These are phyloP conservation scores for Diutina catenulata DNA, from an alignment of 1,139 yeast species.

Conservation along the genomic window DNA sequence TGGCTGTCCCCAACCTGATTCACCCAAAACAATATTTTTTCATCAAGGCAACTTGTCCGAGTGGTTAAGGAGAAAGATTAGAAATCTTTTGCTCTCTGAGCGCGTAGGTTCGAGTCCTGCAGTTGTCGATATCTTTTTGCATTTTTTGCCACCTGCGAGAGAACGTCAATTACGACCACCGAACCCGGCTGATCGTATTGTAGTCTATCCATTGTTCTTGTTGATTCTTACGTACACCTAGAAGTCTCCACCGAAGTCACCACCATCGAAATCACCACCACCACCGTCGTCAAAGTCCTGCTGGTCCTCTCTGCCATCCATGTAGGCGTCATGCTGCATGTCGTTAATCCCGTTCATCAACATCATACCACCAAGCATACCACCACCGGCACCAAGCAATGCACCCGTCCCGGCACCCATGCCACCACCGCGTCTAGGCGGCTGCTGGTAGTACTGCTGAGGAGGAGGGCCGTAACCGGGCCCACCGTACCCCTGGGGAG, in stretches of 20 bases:
- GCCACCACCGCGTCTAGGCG: not conserved
- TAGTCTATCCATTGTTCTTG: too few relatives aligned
- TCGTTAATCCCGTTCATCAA: slow-evolving; percentile 4
- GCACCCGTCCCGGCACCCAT: slow-evolving; percentile 4
- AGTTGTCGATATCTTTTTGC: too few relatives aligned
- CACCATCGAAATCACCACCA: slow-evolving; percentile 1
- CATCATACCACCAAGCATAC: slow-evolving; percentile 3
- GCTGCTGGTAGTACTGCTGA: not conserved
- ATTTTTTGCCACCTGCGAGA: too few relatives aligned
- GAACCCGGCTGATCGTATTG: too few relatives aligned
- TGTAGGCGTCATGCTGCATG: not conserved
- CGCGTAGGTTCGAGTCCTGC: too few relatives aligned
- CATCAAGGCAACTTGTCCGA: too few relatives aligned
- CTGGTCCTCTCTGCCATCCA: not conserved
- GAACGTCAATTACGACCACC: too few relatives aligned
- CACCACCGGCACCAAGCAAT: slow-evolving; percentile 1
- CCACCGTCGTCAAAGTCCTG: not conserved
- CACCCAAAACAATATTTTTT: too few relatives aligned
- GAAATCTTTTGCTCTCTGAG: too few relatives aligned
- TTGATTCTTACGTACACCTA: too few relatives aligned
- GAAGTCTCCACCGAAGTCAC: not conserved
- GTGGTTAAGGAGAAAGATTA: too few relatives aligned
- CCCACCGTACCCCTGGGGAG: slow-evolving; percentile 10
- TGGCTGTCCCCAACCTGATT: too few relatives aligned
- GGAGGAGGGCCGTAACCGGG: slow-evolving; percentile 8